Base-by-base conservation (phyloP, 2,329 filamentous ascomycete genomes). In the Parastagonospora nodorum region DNA sequence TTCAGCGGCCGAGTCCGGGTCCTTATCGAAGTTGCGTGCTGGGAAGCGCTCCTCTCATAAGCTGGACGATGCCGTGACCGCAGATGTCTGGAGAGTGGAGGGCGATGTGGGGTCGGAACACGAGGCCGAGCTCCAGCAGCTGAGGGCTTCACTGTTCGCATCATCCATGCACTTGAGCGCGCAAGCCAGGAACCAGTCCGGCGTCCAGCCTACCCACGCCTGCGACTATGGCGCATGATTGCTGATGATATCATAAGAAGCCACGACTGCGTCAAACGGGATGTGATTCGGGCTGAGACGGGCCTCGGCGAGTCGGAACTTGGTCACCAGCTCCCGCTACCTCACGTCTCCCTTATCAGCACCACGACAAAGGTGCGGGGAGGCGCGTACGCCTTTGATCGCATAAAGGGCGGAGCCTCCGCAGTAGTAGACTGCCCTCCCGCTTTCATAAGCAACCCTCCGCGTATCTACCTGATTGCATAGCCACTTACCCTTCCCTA, bases 191-290 rank as follows among this genome's bases (percentile, higher is more conserved):
- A 50, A 56, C 63, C 51, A 50, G 45, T 57, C 57, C 61, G 61
- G 63, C 66, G 60, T 64, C 63, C 65, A 63, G 60, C 61, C 57
- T 56, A 62, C 62, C 66, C 70, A 72, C 68, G 67, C 69, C 69
- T 51, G 56, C 55, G 55, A 59, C 41, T 58, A 61, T 47, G 66
- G 63, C 66, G 66, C 62, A 66, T 68, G 68, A 71, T 63, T 53
- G 54, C 40, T 53, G 55, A 67, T 66, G 60, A 67, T 69, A 65
- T 56, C 67, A 67, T 67, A 60, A 59, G n/a, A 24, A 16, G 14
- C 51, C 42, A 41, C 45, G 27, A 46, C 47, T 55, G 53, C 55
- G 53, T 59, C 63, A 59, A 64, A 60, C 63, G 63, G 58, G 65
- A 60, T 60, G 50, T 51, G 48, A 58, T 44, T 51, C 53, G 60